phyloP scores from a whole-genome alignment of 768 basidiomycete species.

The Suillus americanus region DNA sequence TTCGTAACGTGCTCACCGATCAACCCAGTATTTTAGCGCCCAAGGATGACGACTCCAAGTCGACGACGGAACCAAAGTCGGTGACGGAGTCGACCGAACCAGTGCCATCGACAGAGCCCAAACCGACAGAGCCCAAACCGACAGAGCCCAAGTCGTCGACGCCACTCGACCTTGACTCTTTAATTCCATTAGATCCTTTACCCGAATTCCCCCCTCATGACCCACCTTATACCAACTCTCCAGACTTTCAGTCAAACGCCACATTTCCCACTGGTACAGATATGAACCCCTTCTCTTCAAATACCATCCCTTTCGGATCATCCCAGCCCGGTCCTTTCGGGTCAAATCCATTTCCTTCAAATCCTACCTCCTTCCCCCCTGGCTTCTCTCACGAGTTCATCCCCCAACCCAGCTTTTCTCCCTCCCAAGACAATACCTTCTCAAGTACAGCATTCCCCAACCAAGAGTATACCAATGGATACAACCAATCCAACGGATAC shows the following conservation, averaged over 20 bases:
- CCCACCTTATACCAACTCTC: not conserved
- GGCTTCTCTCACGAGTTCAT: slow-evolving; percentile 3
- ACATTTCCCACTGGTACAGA: not conserved
- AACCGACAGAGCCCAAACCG: not conserved
- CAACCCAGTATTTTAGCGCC: slow-evolving; percentile 11
- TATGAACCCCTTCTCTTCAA: not conserved
- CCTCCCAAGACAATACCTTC: not conserved
- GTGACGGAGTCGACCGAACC: not conserved
- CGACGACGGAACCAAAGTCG: not conserved
- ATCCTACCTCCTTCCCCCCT: not conserved
- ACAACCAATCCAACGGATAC: not conserved
- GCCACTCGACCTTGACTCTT: slow-evolving; percentile 23
- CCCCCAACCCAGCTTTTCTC: not conserved
- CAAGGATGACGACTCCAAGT: slow-evolving; percentile 6
- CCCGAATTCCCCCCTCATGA: slow-evolving; percentile 5
- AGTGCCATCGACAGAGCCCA: not conserved
- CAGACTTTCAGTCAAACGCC: not conserved
- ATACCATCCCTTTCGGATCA: not conserved
- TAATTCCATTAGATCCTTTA: slow-evolving; percentile 27
- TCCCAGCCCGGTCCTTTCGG: not conserved
- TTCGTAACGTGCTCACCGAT: not conserved
- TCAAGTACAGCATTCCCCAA: not conserved
- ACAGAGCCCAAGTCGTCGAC: not conserved
- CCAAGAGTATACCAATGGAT: not conserved
- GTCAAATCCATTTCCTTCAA: not conserved